Base-by-base conservation (phyloP, 2,329 filamentous ascomycete genomes). In the Verticillium nubilum region DNA sequence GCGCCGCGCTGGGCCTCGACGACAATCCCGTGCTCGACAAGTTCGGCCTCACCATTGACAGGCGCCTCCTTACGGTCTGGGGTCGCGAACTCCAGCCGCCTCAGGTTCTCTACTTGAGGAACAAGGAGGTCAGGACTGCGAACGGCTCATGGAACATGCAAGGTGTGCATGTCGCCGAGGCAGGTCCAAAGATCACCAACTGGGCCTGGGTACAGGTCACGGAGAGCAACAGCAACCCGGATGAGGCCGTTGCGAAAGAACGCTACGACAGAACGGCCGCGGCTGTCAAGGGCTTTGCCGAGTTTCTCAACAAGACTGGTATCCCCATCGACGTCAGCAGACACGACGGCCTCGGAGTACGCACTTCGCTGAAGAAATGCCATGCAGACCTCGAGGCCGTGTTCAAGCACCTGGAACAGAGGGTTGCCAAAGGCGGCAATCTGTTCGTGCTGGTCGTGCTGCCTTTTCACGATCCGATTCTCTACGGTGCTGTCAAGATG, bases 141-240 rank as follows among this genome's bases (percentile, higher is more conserved):
- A 73, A 75, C n/a, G 90, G 88, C 0, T 79, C 80, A 1, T 95
- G 90, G 91, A 92, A 92, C 66, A 83, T 94, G 77, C 72, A 64
- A 0, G 70, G 76, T 0, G 78, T 84, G 15, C 80, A 78, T 60
- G 87, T 93, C 53, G 73, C 77, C 9, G 82, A 75, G 55, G 67
- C 81, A 0, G 82, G 82, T 0, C 67, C 56, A 0, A 61, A 58
- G 5, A 80, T 88, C 31, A 67, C 70, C 0, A 72, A 68, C 0
- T 88, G 85, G 81, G 77, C 78, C 0, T 84, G 73, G 67, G 61
- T 85, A 27, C 77, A 76, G 31, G 67, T 84, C 27, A 53, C 47
- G 2, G 61, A 63, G 19, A 63, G 12, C 50, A n/a, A n/a, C n/a
- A n/a, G n/a, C n/a, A n/a, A n/a, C n/a, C n/a, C n/a, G n/a, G n/a